Evolutionary conservation across 2,329 filamentous ascomycete genomes (phyloP).

Genomic region (Lizonia empirigonia): DNA sequence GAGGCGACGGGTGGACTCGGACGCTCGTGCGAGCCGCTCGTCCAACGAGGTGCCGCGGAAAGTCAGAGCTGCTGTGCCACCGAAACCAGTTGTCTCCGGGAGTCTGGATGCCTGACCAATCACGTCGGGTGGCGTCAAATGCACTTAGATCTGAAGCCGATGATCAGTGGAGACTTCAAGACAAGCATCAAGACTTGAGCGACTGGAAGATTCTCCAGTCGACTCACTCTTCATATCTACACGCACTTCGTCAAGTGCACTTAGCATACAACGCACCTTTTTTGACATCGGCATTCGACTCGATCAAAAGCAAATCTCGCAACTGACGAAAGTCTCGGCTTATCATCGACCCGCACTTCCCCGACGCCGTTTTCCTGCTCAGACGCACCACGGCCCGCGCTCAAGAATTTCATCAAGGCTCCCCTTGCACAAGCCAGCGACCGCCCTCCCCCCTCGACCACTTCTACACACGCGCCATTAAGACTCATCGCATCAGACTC

Average conservation of each 20-base stretch:
- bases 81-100: neutral
- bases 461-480: constrained; percentile 18
- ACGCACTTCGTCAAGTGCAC: neutral
- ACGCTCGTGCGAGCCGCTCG: neutral
- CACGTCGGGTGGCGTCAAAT: constrained; percentile 4
- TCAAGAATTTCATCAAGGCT: constrained; percentile 21
- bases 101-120: neutral
- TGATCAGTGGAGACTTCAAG: constrained; percentile 12
- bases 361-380: constrained; percentile 17
- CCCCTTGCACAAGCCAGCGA: constrained; percentile 15
- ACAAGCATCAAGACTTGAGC: neutral
- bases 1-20: constrained; percentile 13
- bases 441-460: constrained; percentile 6
- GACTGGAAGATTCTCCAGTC: constrained; percentile 10
- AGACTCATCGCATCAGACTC: constrained; percentile 13
- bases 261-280: neutral
- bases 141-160: constrained; percentile 7
- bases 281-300: neutral
- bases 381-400: constrained; percentile 16
- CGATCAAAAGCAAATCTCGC: constrained; percentile 4
- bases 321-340: constrained; percentile 8
- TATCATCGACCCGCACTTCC: constrained; percentile 16
- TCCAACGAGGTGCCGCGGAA: neutral
- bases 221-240: neutral
- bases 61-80: neutral